Evolutionary conservation across 495 filamentous ascomycete genomes (phyloP), one percentile per base, ranked within the genome.

Genomic region (Hypoxylon cercidicola): DNA sequence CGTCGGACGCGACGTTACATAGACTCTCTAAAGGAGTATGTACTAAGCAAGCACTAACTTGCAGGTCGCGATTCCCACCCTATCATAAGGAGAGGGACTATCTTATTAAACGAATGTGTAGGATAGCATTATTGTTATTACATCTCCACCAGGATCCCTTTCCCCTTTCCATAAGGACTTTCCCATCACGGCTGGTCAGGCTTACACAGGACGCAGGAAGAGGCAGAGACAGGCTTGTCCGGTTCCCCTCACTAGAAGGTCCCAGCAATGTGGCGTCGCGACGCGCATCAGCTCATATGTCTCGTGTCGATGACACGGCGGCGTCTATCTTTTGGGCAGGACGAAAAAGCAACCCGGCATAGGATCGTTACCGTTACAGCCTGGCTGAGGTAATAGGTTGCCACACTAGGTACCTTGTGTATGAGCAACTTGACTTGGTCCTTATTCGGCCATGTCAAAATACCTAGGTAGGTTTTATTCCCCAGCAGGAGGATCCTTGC

Each of bases 1-100:
- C 50, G 46, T 52, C 30, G 51, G 21, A 65, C 50, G 61, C 61
- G 66, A 69, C 61, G 66, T 69, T 69, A 69, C 66, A 65, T 69
- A 32, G 30, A 10, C n/a, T 45, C 43, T 25, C 2, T 34, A 62
- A 37, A 30, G 44, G 15, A 55, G 45, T 68, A 59, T 37, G 37
- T 55, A 60, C 37, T n/a, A 18, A 45, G 37, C 13, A 54, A 40
- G 55, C 18, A 55, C 43, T 20, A n/a, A 43, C 20, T 49, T 16
- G 34, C 21, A 48, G 23, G n/a, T 45, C 19, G 50, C 23, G 39
- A 56, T 61, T 51, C 55, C 40, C 55, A 39, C 4, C 47, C 52
- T 47, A 64, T 53, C 60, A 21, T 23, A 55, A 12, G 51, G 32
- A 25, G 1, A 15, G 13, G 37, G 37, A 3, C 12, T 40, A 16